Conservation (phyloP, 306 rosid species). For the Pyrus betulifolia region DNA sequence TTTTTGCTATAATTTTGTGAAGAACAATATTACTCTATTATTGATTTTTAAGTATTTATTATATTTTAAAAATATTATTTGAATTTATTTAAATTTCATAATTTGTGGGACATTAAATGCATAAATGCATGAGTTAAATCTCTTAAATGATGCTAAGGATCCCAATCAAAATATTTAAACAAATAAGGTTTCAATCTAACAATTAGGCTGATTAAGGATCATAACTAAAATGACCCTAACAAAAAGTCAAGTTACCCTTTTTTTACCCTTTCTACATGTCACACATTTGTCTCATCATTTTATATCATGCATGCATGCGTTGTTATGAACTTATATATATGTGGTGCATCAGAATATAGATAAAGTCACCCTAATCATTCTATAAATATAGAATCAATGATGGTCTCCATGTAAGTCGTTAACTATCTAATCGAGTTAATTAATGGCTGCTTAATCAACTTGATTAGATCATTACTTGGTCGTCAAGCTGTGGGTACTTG, state of each 20-base stretch:
- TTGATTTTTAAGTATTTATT: too few relatives aligned
- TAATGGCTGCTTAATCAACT: not conserved
- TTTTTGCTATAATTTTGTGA: too few relatives aligned
- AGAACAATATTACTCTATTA: too few relatives aligned
- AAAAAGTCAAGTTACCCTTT: not conserved
- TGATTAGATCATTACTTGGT: not conserved
- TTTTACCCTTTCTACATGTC: not conserved
- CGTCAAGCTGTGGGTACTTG: not conserved
- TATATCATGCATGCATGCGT: not conserved
- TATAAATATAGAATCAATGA: not conserved
- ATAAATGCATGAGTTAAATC: too few relatives aligned
- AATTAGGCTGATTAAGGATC: too few relatives aligned
- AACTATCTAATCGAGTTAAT: not conserved
- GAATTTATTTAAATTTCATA: too few relatives aligned
- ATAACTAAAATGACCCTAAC: too few relatives aligned
- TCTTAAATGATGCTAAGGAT: too few relatives aligned
- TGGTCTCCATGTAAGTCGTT: not conserved
- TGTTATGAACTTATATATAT: not conserved
- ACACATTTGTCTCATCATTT: not conserved
- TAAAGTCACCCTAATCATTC: not conserved
- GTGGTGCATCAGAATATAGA: not conserved
- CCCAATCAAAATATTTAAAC: too few relatives aligned
- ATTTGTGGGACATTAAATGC: too few relatives aligned
- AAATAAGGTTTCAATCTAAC: too few relatives aligned
- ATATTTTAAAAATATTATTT: too few relatives aligned